Evolutionary conservation across 2,329 filamentous ascomycete species (phyloP).

Genomic region (Diaporthe humulicola): DNA sequence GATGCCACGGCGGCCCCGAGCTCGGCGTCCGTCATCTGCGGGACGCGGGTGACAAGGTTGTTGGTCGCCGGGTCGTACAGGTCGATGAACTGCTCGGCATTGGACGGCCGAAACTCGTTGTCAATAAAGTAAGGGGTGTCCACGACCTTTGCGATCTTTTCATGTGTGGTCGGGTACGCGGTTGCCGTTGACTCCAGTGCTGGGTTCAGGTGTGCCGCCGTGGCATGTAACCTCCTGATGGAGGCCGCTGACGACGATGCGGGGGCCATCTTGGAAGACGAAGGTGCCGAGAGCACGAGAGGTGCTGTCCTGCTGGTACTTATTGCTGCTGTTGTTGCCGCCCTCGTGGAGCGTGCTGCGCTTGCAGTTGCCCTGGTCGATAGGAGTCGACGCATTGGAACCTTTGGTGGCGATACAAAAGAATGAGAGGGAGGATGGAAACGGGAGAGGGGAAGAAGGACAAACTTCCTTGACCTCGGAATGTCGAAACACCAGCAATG

Average conservation of each 20-base stretch:
- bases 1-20: slow-evolving; percentile 81
- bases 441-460: not conserved
- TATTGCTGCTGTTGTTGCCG: slow-evolving; percentile 45
- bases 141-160: slow-evolving; percentile 74
- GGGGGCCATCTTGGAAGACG: slow-evolving; percentile 42
- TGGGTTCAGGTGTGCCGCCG: slow-evolving; percentile 67
- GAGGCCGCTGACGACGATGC: slow-evolving; percentile 52
- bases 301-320: slow-evolving; percentile 36
- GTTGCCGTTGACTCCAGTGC: slow-evolving; percentile 68
- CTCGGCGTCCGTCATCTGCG: slow-evolving; percentile 84
- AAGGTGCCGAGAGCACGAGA: slow-evolving; percentile 44
- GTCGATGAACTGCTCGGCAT: slow-evolving; percentile 80
- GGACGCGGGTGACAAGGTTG: slow-evolving; percentile 85
- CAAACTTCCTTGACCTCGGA: not conserved
- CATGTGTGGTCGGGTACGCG: slow-evolving; percentile 79
- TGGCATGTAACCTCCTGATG: slow-evolving; percentile 68
- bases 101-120: slow-evolving; percentile 80
- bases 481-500: slow-evolving; percentile 1
- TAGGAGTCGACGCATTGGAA: slow-evolving; percentile 61
- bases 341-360: slow-evolving; percentile 50
- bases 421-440: slow-evolving; percentile 35
- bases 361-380: slow-evolving; percentile 54
- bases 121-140: slow-evolving; percentile 87
- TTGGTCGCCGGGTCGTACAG: slow-evolving; percentile 88
- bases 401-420: slow-evolving; percentile 21